Evolutionary conservation across 164 flowering plant genomes (phyloP), one percentile per base, ranked within the genome.

Genomic region (Aristolochia contorta): DNA sequence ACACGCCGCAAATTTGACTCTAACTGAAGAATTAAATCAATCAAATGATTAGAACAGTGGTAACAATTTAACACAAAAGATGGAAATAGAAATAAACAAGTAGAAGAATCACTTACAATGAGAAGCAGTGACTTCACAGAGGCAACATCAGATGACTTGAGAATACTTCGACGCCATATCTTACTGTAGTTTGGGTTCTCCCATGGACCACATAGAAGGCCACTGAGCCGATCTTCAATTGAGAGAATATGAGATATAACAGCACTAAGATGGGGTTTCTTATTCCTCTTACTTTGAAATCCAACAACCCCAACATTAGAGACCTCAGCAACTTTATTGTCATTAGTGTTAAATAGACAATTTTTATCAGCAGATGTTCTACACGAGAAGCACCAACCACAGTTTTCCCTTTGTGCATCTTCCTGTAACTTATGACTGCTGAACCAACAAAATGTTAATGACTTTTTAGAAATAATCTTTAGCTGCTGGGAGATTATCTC

Each of bases 341-440:
- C 58, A 54, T 57, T 62, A 63, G 65, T 61, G 56, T 69, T 71
- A 65, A 88, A 82, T 70, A 94, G 77, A 75, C 99, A 94, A 59
- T 75, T 82, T 45, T 41, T 75, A 22, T 75, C 90, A 56, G 64
- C 69, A 16, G 86, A 67, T 71, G n/a, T 62, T 78, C 75, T 76
- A 74, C 99, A 94, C 32, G 78, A 70, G 72, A 79, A 76, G 76
- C 99, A 94, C 99, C 99, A 94, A 15, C 96, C 96, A 73, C 99
- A 94, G 41, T 77, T 85, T 77, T 94, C 99, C 65, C 73, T 87
- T 65, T 46, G 60, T 2, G 65, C 73, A 64, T 76, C 77, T 30
- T 30, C 58, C 59, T 61, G 60, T 45, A 64, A 43, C 22, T 68
- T 66, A 41, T 63, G 74, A 67, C 76, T 64, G 69, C 64, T 71